Base-by-base conservation (phyloP, 139 green algal genomes). In the Coelastrella sp. region DNA sequence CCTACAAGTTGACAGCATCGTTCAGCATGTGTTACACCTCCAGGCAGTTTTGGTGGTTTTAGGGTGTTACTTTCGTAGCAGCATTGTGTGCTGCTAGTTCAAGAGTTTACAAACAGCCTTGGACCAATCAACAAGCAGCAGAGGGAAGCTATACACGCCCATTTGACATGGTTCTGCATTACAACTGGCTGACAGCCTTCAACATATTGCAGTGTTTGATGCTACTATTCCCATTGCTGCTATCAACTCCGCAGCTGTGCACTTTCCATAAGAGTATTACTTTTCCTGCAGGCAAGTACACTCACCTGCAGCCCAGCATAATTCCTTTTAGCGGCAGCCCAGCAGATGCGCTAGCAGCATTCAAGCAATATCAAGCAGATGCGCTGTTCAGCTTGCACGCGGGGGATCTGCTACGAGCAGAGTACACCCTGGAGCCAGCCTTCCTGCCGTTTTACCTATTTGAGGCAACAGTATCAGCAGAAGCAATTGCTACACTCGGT, bases 401-500 rank as follows among this genome's bases (percentile, higher is more conserved):
- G 2, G 61, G 86, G 0, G 23, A 90, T 73, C 13, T 90, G 86
- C 86, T 90, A 4, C n/a, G 19, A 4, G 73, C 58, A 19, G 75
- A 81, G 7, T 65, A 74, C 58, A 32, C 54, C 47, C 64, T 96
- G 78, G 76, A 80, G 3, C 76, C 92, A 3, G 92, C 77, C 5
- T 82, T 94, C 60, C 90, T 96, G 86, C 94, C 94, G 0, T 95
- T 96, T 83, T 96, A 90, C 91, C 79, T 96, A 20, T 96, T 96
- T 90, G 90, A 93, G 6, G 80, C 90, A 32, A 60, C 65, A 3
- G 85, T 94, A 0, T 80, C 85, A 7, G 88, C 94, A 14, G 78
- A 93, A 47, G 92, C 88, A 5, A 81, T 78, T 68, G 88, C 78
- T 14, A 91, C 82, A 8, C 57, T 90, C 57, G 71, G 65, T 5